Percentiles rank a stretch among this genome's conserved stretches.
These are phyloP conservation scores for Paratrypanosoma confusum DNA, from an alignment of 208 protist species.

Conservation along the genomic window DNA sequence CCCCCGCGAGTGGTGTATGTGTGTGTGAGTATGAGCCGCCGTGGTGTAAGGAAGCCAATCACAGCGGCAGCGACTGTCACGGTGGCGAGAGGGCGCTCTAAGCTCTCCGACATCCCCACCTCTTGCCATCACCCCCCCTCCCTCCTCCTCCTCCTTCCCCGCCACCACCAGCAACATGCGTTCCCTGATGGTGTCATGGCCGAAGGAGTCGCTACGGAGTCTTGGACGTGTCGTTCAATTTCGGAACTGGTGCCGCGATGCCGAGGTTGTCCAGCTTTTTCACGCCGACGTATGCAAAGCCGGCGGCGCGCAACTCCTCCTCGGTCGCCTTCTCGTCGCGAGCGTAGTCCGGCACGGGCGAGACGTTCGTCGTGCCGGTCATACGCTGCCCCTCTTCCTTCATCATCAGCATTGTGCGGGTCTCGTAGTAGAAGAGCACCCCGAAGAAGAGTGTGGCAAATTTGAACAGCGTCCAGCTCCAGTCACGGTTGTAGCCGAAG, in stretches of 20 bases:
- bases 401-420: constrained; percentile 35
- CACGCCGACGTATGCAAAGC: constrained; percentile 70
- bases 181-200: too few relatives aligned
- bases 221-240: too few relatives aligned
- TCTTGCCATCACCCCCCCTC: too few relatives aligned
- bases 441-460: constrained; percentile 43
- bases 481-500: constrained; percentile 82
- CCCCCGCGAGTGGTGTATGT: too few relatives aligned
- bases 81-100: too few relatives aligned
- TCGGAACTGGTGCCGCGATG: constrained; percentile 3
- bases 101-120: too few relatives aligned
- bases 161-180: too few relatives aligned
- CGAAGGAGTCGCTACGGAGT: too few relatives aligned
- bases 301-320: constrained; percentile 61
- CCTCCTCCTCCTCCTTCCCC: too few relatives aligned
- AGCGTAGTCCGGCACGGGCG: constrained; percentile 62
- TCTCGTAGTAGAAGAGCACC: constrained; percentile 55
- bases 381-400: constrained; percentile 39
- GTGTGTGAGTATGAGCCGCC: too few relatives aligned
- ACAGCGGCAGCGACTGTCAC: too few relatives aligned
- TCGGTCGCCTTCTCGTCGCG: constrained; percentile 69
- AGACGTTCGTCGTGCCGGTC: constrained; percentile 50
- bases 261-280: constrained; percentile 72
- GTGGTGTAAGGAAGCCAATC: too few relatives aligned
- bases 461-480: constrained; percentile 84